Conservation (phyloP, 2,329 filamentous ascomycete species). For the Stenocarpella maydis region DNA sequence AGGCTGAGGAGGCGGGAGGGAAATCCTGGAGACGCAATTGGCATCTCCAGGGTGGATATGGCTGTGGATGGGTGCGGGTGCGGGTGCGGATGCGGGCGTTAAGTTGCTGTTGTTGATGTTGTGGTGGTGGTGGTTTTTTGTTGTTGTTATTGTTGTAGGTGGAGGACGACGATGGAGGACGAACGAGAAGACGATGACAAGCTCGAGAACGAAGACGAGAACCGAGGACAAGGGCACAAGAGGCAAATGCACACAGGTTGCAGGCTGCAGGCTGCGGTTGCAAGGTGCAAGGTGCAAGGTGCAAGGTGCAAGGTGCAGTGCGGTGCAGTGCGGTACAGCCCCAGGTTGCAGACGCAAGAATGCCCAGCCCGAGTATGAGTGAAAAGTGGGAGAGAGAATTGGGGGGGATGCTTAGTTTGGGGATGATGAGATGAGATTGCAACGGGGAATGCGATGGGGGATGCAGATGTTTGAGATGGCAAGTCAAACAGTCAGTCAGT, state of each 20-base stretch:
- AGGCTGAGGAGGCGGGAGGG: slow-evolving; percentile 11
- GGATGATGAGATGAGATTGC: slow-evolving; percentile 12
- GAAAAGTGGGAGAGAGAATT: no score
- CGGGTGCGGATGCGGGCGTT: neutral
- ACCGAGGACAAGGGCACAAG: slow-evolving; percentile 10
- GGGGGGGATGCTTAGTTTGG: neutral
- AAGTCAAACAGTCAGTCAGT: slow-evolving; percentile 12
- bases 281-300: neutral
- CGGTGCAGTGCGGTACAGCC: neutral
- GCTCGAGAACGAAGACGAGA: neutral
- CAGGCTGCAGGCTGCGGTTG: neutral
- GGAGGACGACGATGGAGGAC: neutral
- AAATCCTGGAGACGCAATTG: slow-evolving; percentile 27
- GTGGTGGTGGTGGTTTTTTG: neutral
- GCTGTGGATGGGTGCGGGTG: slow-evolving; percentile 3
- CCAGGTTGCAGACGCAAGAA: slow-evolving; percentile 24
- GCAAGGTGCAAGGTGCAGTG: neutral
- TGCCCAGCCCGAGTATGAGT: slow-evolving; percentile 4
- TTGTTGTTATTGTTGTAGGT: neutral
- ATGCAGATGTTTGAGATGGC: slow-evolving; percentile 24
- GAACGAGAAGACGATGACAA: neutral
- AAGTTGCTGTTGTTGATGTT: neutral
- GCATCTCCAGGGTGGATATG: slow-evolving; percentile 26
- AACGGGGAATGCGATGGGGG: neutral
- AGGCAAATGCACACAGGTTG: slow-evolving; percentile 4